Conservation (phyloP, 306 rosid genomes). For the Potentilla sterilis region DNA sequence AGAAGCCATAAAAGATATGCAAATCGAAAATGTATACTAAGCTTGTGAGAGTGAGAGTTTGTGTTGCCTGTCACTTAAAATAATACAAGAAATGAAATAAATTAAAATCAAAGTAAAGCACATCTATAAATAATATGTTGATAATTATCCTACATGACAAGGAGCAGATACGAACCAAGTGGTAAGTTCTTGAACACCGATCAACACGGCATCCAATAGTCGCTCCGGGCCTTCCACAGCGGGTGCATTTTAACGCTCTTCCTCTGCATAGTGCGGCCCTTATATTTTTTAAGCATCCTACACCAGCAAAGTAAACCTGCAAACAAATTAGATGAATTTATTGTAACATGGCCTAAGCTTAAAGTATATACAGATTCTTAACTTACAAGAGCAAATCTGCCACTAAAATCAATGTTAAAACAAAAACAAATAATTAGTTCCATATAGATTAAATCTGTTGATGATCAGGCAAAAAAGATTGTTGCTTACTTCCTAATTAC, state of each 20-base stretch:
- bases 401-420: neutral
- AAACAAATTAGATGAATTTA: conserved; percentile 29
- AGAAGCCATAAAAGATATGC: conserved; percentile 7
- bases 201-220: conserved; percentile 98
- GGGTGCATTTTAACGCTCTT: conserved; percentile 91
- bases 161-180: conserved; percentile 67
- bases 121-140: conserved; percentile 23
- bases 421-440: neutral
- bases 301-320: conserved; percentile 98
- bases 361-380: neutral
- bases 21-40: neutral
- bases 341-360: conserved; percentile 1
- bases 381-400: neutral
- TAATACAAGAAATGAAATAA: neutral
- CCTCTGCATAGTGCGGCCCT: conserved; percentile 98
- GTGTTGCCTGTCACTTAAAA: neutral
- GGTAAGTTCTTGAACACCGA: conserved; percentile 94
- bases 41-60: neutral
- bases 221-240: conserved; percentile 95
- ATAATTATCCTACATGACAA: conserved; percentile 15
- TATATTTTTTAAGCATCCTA: conserved; percentile 94
- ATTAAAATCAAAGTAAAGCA: neutral
- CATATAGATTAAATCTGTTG: neutral
- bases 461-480: conserved; percentile 3
- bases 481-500: conserved; percentile 26